Evolutionary conservation across 805 yeast genomes (phyloP).

Genomic region (Saturnispora hagleri): DNA sequence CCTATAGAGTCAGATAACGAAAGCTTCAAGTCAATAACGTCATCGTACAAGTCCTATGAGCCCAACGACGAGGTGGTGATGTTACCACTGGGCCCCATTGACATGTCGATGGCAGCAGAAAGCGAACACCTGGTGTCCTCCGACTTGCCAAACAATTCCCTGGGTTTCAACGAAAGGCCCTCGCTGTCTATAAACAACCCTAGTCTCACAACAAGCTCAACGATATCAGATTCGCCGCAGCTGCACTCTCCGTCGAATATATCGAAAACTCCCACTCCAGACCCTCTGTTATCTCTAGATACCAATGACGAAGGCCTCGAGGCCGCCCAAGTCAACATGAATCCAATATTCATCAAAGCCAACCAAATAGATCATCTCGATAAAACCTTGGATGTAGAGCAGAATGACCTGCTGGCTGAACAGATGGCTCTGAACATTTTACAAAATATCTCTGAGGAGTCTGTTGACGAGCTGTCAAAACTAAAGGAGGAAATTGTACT

Average conservation of each 20-base stretch:
- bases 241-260: neutral
- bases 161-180: slow-evolving; percentile 9
- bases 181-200: slow-evolving; percentile 9
- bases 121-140: slow-evolving; percentile 18
- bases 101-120: slow-evolving; percentile 17
- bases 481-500: slow-evolving; percentile 23
- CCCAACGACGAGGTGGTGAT: slow-evolving; percentile 15
- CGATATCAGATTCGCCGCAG: neutral
- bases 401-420: slow-evolving; percentile 26
- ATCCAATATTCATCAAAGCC: slow-evolving; percentile 23
- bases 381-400: slow-evolving; percentile 16
- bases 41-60: neutral
- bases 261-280: neutral
- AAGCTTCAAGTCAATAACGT: slow-evolving; percentile 2
- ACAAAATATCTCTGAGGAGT: slow-evolving; percentile 24
- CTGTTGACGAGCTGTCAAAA: slow-evolving; percentile 23
- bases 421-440: slow-evolving; percentile 29
- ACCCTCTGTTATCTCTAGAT: neutral
- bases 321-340: slow-evolving; percentile 6
- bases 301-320: neutral
- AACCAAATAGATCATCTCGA: slow-evolving; percentile 28
- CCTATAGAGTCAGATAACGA: neutral
- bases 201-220: slow-evolving; percentile 3
- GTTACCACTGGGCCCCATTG: slow-evolving; percentile 22
- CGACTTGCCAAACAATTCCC: slow-evolving; percentile 3